Evolutionary conservation across 345 rosid genomes (phyloP), one percentile per base, ranked within the genome.

Genomic region (Murraya koenigii): DNA sequence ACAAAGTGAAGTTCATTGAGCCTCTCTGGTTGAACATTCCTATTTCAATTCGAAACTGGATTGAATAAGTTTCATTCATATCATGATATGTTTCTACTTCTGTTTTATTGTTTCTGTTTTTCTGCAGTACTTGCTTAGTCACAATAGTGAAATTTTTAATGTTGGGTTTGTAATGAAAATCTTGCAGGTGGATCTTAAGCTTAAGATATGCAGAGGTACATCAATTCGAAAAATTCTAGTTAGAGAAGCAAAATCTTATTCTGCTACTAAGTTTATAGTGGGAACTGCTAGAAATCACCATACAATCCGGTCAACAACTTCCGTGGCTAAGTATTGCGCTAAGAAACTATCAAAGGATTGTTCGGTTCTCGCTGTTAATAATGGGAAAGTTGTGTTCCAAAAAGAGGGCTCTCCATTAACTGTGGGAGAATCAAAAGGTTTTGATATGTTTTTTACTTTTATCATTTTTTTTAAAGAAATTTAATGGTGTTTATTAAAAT

Each of bases 101-200:
- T 68, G 54, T 19, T 62, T 44, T 44, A 25, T 60, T 14, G 26
- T 38, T 35, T 36, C 38, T 22, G 6, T 38, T 32, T 7, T 39
- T 19, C 66, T 54, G 23, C 54, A 35, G 36, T 55, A 32, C 7
- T 44, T 52, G 14, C 38, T 30, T 35, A 13, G 8, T 28, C 66
- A 9, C 10, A 41, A 23, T 44, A 26, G 3, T 9, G 30, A 54
- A 55, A 33, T 44, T 66, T 5, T 17, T 65, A 61, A 41, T 44
- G 59, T 47, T 32, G 79, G 70, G 26, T 35, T 74, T 6, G 61
- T 69, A 58, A 62, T 64, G 61, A 59, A 68, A 58, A 41, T 83
- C 32, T 61, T 76, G 44, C 87, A 94, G 99, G 97, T 96, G 77
- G 95, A 96, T 89, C 91, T 96, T 85, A 96, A 96, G 93, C 86